These are phyloP conservation scores for Starmera dryadoides DNA, from an alignment of 805 yeast genomes.

Conservation along the genomic window DNA sequence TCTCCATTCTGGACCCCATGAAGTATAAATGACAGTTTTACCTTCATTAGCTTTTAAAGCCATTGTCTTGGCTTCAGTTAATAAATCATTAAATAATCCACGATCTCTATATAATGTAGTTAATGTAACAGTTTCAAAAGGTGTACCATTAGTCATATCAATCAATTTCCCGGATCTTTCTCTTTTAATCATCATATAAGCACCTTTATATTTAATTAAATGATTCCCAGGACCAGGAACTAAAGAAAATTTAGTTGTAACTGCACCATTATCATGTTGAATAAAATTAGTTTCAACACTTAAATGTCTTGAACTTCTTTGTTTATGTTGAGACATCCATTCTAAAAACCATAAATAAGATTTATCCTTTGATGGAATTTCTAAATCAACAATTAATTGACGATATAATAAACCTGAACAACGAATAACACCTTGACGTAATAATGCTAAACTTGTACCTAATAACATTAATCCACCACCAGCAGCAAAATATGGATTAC, in stretches of 20 bases:
- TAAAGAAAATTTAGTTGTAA: conserved; percentile 76
- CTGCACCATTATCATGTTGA: conserved; percentile 91
- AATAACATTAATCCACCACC: conserved; percentile 96
- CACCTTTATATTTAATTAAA: conserved; percentile 75
- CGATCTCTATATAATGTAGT: conserved; percentile 86
- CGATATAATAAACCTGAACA: conserved; percentile 66
- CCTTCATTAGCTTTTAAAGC: conserved; percentile 85
- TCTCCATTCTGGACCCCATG: conserved; percentile 99
- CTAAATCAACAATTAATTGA: conserved; percentile 83
- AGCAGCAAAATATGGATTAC: conserved; percentile 95
- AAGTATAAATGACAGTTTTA: conserved; percentile 85
- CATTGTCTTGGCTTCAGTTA: conserved; percentile 76
- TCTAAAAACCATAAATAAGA: conserved; percentile 92
- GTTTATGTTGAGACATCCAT: conserved; percentile 87
- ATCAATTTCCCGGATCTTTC: conserved; percentile 86
- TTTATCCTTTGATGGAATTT: conserved; percentile 88
- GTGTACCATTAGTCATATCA: conserved; percentile 86
- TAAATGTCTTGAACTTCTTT: conserved; percentile 72
- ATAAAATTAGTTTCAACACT: conserved; percentile 82
- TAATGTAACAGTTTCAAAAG: conserved; percentile 92
- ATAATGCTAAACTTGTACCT: conserved; percentile 82
- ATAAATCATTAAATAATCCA: conserved; percentile 55
- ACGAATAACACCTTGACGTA: conserved; percentile 60
- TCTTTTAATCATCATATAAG: conserved; percentile 80
- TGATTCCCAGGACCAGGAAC: conserved; percentile 99